Base-by-base conservation (phyloP, 2,329 filamentous ascomycete genomes). In the Penicillium sp. region DNA sequence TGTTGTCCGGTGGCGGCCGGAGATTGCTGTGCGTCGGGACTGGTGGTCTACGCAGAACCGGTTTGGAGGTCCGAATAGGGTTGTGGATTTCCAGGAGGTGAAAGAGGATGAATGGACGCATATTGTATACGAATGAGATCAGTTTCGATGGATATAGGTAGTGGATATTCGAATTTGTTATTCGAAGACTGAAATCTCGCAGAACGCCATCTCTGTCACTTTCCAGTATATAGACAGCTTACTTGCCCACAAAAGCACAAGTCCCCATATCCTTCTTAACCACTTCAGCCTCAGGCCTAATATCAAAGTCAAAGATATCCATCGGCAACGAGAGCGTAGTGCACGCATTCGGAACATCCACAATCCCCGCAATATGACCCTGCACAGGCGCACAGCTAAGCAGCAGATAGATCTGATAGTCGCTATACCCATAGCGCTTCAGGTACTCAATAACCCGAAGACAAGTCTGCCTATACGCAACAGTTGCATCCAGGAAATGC, bases 301-400 rank as follows among this genome's bases (percentile, higher is more conserved):
- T 92, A 66, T 95, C 90, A 70, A 96, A 95, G 64, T 93, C 88
- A 62, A 96, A 96, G 45, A 96, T 95, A 71, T 95, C 91, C 77
- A 95, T 89, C 1, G 91, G 91, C 46, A 95, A 66, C 0, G 89
- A 90, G 51, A 95, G 75, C 0, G 91, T 95, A 3, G 90, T 95
- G 65, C 91, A 95, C 0, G 87, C 88, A 65, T 95, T 95, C 0
- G 90, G 90, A 41, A 95, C 88, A 68, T 95, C 89, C 8, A 95
- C 90, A 49, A 95, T 87, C 0, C 91, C 90, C 1, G 89, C 91
- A 43, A 95, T 81, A 64, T 95, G 88, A 0, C 91, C 91, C 68
- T 95, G 87, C 4, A 95, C 80, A 0, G 91, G 90, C 0, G 90
- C 90, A 66, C 88, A 93, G 13, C 87, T 91, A 39, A 95, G 74